Evolutionary conservation across 495 filamentous ascomycete species (phyloP).

Genomic region (Neurospora sp.): DNA sequence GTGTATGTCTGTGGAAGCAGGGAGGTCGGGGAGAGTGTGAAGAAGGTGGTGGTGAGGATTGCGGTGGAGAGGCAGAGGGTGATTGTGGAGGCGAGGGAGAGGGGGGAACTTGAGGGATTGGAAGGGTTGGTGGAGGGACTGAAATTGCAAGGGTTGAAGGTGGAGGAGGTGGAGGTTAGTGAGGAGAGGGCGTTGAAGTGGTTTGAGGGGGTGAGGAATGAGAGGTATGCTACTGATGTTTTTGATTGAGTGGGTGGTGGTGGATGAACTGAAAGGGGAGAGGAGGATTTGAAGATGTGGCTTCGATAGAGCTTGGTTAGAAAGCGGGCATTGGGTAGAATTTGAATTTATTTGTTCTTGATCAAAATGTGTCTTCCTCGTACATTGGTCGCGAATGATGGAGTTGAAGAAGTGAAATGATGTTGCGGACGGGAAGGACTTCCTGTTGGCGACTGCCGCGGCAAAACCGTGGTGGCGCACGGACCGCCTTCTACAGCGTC

Average conservation of each 20-base stretch:
- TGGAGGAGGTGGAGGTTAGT: constrained; percentile 26
- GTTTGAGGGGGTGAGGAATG: constrained; percentile 49
- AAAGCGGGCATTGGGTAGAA: not conserved
- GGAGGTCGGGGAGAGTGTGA: constrained; percentile 50
- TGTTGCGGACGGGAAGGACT: not conserved
- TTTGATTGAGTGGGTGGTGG: constrained; percentile 38
- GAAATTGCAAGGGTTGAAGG: not conserved
- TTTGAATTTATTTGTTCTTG: not conserved
- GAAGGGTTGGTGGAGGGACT: constrained; percentile 45
- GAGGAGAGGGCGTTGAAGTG: constrained; percentile 29
- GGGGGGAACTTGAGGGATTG: constrained; percentile 39
- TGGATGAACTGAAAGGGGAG: not conserved
- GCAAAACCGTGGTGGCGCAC: not conserved
- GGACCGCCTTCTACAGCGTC: not conserved
- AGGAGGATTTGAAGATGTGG: too few species aligned
- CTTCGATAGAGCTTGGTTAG: not conserved
- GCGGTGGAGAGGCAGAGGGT: constrained; percentile 40
- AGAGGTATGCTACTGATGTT: constrained; percentile 58
- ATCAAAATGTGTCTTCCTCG: not conserved
- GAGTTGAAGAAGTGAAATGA: not conserved
- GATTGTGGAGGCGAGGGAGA: constrained; percentile 16
- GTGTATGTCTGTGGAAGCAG: constrained; percentile 59
- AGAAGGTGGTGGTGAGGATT: constrained; percentile 31
- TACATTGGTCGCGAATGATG: too few species aligned
- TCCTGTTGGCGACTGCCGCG: not conserved